phyloP scores from a whole-genome alignment of 2,329 filamentous ascomycete genomes.

The Kalaharituber pfeilii region DNA sequence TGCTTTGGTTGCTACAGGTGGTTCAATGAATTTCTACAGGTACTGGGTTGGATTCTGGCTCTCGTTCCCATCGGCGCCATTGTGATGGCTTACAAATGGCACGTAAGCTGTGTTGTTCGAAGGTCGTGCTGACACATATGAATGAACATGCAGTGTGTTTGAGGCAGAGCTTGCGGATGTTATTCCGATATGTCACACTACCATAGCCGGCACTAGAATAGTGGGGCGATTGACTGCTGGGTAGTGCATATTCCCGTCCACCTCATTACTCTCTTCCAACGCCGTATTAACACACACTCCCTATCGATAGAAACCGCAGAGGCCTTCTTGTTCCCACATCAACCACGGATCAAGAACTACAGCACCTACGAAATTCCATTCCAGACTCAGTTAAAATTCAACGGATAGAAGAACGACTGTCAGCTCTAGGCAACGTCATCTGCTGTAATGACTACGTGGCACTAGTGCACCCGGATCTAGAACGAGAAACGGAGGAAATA shows the following conservation, averaged over 20 bases:
- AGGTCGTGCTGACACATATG: constrained; percentile 9
- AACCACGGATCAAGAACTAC: constrained; percentile 93
- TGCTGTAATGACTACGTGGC: constrained; percentile 94
- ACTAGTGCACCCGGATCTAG: constrained; percentile 85
- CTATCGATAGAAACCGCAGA: constrained; percentile 58
- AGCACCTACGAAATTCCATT: constrained; percentile 88
- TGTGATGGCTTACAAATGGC: not conserved
- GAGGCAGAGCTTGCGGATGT: constrained; percentile 95
- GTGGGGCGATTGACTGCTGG: constrained; percentile 88
- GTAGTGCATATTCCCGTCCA: constrained; percentile 29
- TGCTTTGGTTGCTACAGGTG: constrained; percentile 81
- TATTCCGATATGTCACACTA: constrained; percentile 90
- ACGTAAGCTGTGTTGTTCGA: constrained; percentile 1
- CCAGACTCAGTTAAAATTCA: constrained; percentile 87
- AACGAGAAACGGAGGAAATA: constrained; percentile 96
- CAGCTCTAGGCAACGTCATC: constrained; percentile 91
- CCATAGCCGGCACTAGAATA: constrained; percentile 90
- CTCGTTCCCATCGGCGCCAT: too few relatives aligned
- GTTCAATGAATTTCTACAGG: constrained; percentile 98
- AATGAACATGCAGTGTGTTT: constrained; percentile 54
- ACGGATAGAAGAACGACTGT: constrained; percentile 91
- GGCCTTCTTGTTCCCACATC: constrained; percentile 90
- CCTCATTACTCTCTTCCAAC: not conserved
- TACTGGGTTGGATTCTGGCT: too few relatives aligned
- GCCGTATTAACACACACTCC: not conserved